Evolutionary conservation across 495 filamentous ascomycete genomes (phyloP).

Genomic region (Sporormia fimetaria): DNA sequence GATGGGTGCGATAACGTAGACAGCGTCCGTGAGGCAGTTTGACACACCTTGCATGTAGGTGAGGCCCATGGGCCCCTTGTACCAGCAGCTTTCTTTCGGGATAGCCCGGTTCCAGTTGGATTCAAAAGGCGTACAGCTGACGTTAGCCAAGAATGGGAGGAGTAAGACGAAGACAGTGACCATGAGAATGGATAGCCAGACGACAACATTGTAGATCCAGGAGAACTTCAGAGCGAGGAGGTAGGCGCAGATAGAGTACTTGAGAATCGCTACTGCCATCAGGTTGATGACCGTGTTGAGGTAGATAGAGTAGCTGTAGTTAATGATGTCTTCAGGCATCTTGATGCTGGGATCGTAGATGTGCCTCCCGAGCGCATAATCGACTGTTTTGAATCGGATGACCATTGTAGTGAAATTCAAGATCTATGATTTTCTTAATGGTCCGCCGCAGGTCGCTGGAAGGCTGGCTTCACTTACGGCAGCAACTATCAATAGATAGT

Average conservation of each 20-base stretch:
- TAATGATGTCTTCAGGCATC: not conserved
- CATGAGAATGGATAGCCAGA: conserved; percentile 8
- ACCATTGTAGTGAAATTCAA: conserved; percentile 1
- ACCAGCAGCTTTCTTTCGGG: conserved; percentile 4
- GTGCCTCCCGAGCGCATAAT: conserved; percentile 4
- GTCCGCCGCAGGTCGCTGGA: not conserved
- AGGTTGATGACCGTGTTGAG: conserved; percentile 7
- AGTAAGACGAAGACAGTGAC: conserved; percentile 6
- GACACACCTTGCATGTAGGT: conserved; percentile 10
- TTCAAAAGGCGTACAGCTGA: conserved; percentile 5
- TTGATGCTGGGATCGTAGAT: conserved; percentile 5
- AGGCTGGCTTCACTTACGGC: not conserved
- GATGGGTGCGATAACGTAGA: conserved; percentile 7
- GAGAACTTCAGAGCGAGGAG: conserved; percentile 9
- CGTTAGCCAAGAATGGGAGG: conserved; percentile 1
- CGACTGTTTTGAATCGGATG: conserved; percentile 1
- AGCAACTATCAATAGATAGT: conserved; percentile 1
- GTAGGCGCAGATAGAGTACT: conserved; percentile 8
- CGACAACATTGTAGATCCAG: conserved; percentile 2
- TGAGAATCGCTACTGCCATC: conserved; percentile 1
- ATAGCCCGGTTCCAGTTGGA: conserved; percentile 1
- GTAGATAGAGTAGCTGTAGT: conserved; percentile 2
- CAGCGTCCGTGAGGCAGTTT: conserved; percentile 8
- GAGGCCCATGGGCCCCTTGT: not conserved
- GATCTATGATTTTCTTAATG: conserved; percentile 1